Evolutionary conservation across 2,329 filamentous ascomycete species (phyloP), one percentile per base, ranked within the genome.

Genomic region (Arthrobotrys entomopaga): DNA sequence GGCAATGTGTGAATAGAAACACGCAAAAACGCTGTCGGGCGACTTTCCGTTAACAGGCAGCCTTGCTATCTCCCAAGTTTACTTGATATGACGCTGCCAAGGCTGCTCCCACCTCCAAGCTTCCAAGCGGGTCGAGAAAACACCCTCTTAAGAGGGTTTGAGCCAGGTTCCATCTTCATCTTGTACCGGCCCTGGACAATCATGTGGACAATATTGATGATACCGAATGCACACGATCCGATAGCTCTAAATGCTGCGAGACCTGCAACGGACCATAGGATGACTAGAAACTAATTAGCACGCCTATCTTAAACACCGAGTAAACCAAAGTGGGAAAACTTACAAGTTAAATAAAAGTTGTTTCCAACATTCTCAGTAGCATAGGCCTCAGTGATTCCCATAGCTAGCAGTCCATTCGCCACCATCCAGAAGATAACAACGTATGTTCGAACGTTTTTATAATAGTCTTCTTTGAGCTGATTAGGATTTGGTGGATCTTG

Each of bases 401-500:
- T 99, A 80, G 92, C 94, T 42, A 99, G 88, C 72, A 97, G 88
- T 2, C 91, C 92, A 81, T 99, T 99, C 79, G 89, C 88, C 40
- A 96, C 86, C 87, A 99, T 92, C 95, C 95, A 99, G 53, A 89
- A 86, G 49, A 96, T 89, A 11, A 99, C 95, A 89, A 99, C 96
- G 88, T 99, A 99, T 0, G 95, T 99, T 64, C 95, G 89, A 60
- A 99, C 95, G 46, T 90, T 92, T 81, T 93, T 92, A 86, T 99
- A 99, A 86, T 99, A 99, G 83, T 99, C 95, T 82, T 99, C 95
- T 82, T 99, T 95, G 82, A 93, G 83, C 83, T 98, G 95, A 0
- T 87, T 85, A 78, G 97, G 94, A 49, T 87, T 89, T 15, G 88
- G 78, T 0, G 84, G 82, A 0, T 86, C 81, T 11, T 82, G 81